phyloP scores from a whole-genome alignment of 2,329 filamentous ascomycete species.

The Colletotrichum tanaceti region DNA sequence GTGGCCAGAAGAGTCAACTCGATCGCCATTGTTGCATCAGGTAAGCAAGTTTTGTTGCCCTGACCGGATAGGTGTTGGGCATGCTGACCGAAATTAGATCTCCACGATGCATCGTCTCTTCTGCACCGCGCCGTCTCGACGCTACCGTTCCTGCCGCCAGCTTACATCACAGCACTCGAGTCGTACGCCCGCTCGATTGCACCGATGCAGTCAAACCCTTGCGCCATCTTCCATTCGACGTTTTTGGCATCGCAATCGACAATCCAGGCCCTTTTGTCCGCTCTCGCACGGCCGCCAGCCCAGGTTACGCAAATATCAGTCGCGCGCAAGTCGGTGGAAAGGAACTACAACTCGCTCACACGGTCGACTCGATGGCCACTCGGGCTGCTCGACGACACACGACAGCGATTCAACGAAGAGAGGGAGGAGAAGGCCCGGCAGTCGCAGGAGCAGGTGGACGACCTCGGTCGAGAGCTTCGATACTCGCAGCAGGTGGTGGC shows the following conservation, averaged over 20 bases:
- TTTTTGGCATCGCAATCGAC: constrained; percentile 86
- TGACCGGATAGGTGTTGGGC: background rate
- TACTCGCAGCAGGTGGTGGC: constrained; percentile 96
- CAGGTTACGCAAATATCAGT: constrained; percentile 82
- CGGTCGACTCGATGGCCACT: constrained; percentile 84
- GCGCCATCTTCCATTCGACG: constrained; percentile 77
- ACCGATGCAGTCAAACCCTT: constrained; percentile 78
- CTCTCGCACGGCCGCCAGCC: constrained; percentile 81
- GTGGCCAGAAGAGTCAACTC: constrained; percentile 83
- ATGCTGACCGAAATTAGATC: constrained; percentile 60
- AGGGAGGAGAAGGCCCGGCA: constrained; percentile 82
- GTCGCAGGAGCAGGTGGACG: constrained; percentile 75
- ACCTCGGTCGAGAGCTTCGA: constrained; percentile 82
- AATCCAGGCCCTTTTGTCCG: constrained; percentile 81
- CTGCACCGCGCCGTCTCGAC: constrained; percentile 64
- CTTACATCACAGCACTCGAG: constrained; percentile 77
- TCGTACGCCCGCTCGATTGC: constrained; percentile 75
- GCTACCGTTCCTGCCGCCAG: constrained; percentile 74
- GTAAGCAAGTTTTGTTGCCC: constrained; percentile 54
- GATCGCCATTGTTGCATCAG: constrained; percentile 71
- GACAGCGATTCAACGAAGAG: constrained; percentile 84
- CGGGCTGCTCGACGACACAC: constrained; percentile 85
- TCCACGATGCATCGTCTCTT: constrained; percentile 73
- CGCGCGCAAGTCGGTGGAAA: constrained; percentile 79
- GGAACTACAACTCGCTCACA: constrained; percentile 78